These are phyloP conservation scores for Zasmidium cellare DNA, from an alignment of 2,329 filamentous ascomycete genomes.

Conservation along the genomic window DNA sequence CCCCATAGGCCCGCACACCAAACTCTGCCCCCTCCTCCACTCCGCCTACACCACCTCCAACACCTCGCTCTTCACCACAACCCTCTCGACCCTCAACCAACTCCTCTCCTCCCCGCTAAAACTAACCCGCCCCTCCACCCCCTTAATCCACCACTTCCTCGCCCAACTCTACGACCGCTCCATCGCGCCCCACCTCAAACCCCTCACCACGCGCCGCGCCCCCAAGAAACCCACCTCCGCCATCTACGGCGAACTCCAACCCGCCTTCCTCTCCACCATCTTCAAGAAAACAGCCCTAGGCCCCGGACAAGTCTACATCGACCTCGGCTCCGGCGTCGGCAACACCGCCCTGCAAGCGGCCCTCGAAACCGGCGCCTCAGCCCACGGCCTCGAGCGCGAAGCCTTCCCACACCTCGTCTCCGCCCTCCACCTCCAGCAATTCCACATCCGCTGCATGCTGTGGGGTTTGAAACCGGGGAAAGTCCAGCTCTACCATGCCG, in stretches of 20 bases:
- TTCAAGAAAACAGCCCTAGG: conserved; percentile 69
- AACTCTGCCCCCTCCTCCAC: not conserved
- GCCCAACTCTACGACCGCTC: conserved; percentile 84
- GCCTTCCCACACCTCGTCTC: conserved; percentile 80
- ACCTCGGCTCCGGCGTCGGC: conserved; percentile 92
- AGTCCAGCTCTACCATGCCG: conserved; percentile 75
- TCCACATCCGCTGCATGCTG: conserved; percentile 73
- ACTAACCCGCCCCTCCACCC: not conserved
- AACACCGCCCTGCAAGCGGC: conserved; percentile 92
- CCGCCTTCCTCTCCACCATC: conserved; percentile 77
- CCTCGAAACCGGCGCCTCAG: conserved; percentile 85
- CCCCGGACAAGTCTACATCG: conserved; percentile 80
- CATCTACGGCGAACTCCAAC: conserved; percentile 86
- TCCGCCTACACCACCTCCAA: not conserved
- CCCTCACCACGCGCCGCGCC: conserved; percentile 75
- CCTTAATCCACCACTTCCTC: conserved; percentile 54
- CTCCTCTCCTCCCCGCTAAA: not conserved
- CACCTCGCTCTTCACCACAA: not conserved
- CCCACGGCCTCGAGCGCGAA: conserved; percentile 95
- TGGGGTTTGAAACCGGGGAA: conserved; percentile 83
- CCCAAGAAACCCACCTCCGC: conserved; percentile 79
- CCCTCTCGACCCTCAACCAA: not conserved
- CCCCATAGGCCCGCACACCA: not conserved
- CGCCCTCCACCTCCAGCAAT: conserved; percentile 75
- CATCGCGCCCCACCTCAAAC: conserved; percentile 74